Percentiles rank a stretch among this genome's conserved stretches.
Conservation (phyloP, 73 alveolate genomes). For the Tetrahymena thermophila region DNA sequence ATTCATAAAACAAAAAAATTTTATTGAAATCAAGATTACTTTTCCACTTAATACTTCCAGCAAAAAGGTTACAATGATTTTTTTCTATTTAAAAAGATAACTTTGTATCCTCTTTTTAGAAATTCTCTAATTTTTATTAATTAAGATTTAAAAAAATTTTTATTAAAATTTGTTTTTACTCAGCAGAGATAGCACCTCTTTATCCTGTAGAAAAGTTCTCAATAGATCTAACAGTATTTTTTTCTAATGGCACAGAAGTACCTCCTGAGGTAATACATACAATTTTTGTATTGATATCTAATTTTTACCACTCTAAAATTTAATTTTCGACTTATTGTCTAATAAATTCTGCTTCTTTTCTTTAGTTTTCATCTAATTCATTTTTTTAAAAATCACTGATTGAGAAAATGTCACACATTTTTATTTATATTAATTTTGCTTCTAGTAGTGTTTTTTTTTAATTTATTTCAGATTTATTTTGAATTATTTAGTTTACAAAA, state of each 20-base stretch:
- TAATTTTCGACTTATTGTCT: background rate
- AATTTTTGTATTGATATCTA: background rate
- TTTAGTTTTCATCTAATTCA: background rate
- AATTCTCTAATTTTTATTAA: background rate
- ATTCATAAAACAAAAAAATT: background rate
- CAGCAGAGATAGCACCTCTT: constrained; percentile 80
- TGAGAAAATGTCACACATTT: background rate
- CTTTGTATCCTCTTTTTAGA: background rate
- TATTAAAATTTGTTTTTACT: constrained; percentile 3
- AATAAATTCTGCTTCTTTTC: background rate
- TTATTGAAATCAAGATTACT: background rate
- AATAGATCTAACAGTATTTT: constrained; percentile 73
- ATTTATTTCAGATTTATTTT: background rate
- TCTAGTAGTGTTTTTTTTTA: background rate
- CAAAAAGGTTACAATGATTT: constrained; percentile 13
- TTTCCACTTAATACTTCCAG: background rate
- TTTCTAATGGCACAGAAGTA: constrained; percentile 81
- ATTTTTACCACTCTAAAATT: background rate
- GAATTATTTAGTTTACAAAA: no score
- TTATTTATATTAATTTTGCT: background rate
- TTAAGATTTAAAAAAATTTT: background rate
- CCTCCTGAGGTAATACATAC: constrained; percentile 85
- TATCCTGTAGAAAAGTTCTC: constrained; percentile 84
- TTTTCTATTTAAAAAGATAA: constrained; percentile 27
- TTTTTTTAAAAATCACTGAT: background rate